Conservation (phyloP, 2,329 filamentous ascomycete species). For the Colletotrichum aenigma region DNA sequence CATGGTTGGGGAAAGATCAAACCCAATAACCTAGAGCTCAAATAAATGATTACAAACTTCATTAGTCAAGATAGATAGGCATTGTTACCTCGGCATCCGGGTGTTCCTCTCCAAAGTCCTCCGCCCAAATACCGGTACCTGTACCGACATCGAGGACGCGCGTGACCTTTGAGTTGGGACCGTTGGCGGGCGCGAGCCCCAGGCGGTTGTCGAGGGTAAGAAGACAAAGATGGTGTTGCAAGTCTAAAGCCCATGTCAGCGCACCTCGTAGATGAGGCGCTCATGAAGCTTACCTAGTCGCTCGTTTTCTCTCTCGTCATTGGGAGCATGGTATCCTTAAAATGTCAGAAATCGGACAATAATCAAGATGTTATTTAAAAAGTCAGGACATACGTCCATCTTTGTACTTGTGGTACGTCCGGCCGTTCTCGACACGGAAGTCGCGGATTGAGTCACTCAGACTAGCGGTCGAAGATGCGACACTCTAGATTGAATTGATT, state of each 20-base stretch:
- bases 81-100: slow-evolving; percentile 31
- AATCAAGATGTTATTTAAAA: not conserved
- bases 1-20: slow-evolving; percentile 44
- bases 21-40: slow-evolving; percentile 32
- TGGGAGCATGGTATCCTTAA: slow-evolving; percentile 4
- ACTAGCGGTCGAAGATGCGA: slow-evolving; percentile 19
- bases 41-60: not conserved
- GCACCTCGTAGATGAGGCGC: not conserved
- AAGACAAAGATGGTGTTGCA: slow-evolving; percentile 59
- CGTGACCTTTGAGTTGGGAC: not conserved
- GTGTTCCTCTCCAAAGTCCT: slow-evolving; percentile 37
- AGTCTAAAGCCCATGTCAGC: slow-evolving; percentile 30
- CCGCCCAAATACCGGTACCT: slow-evolving; percentile 25
- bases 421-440: not conserved
- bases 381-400: not conserved
- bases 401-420: slow-evolving; percentile 1
- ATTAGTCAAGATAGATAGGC: not conserved
- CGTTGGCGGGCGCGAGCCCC: not conserved
- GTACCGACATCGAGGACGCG: slow-evolving; percentile 26
- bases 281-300: slow-evolving; percentile 21
- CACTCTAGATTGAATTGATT: not conserved
- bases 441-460: slow-evolving; percentile 33
- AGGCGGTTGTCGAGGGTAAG: slow-evolving; percentile 37
- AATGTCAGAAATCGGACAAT: rapidly evolving
- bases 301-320: slow-evolving; percentile 3